Evolutionary conservation across 495 filamentous ascomycete species (phyloP).

Genomic region (Hypomontagnella monticulosa): DNA sequence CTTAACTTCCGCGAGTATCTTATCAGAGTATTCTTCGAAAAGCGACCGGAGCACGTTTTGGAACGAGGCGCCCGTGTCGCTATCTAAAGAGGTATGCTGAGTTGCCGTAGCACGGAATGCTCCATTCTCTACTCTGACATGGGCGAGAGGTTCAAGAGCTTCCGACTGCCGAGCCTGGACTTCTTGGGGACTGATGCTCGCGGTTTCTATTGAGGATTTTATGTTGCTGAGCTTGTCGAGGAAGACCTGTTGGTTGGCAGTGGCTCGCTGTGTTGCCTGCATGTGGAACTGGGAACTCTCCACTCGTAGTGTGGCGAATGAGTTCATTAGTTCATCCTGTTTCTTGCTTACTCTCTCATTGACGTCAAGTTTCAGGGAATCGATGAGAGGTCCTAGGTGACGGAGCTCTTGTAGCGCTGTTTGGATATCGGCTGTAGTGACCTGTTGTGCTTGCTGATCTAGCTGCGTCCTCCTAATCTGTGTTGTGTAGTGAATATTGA

Average conservation of each 20-base stretch:
- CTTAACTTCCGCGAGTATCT: slow-evolving; percentile 2
- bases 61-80: background rate
- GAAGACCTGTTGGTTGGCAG: background rate
- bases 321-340: slow-evolving; percentile 5
- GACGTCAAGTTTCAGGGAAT: background rate
- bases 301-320: background rate
- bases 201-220: background rate
- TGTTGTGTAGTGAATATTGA: slow-evolving; percentile 7
- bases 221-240: background rate
- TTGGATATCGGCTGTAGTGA: slow-evolving; percentile 12
- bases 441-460: slow-evolving; percentile 1
- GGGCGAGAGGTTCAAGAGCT: slow-evolving; percentile 13
- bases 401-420: slow-evolving; percentile 1
- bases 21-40: slow-evolving; percentile 19
- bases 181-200: background rate
- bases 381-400: slow-evolving; percentile 1
- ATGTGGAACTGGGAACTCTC: slow-evolving; percentile 14
- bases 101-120: slow-evolving; percentile 1
- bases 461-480: slow-evolving; percentile 18
- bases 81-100: slow-evolving; percentile 3
- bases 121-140: slow-evolving; percentile 21
- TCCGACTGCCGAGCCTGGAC: slow-evolving; percentile 9
- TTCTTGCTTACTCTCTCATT: background rate
- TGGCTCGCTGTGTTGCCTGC: background rate
- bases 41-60: slow-evolving; percentile 1